Evolutionary conservation across 2,329 filamentous ascomycete species (phyloP).

Genomic region (Mycosphaerella sp.): DNA sequence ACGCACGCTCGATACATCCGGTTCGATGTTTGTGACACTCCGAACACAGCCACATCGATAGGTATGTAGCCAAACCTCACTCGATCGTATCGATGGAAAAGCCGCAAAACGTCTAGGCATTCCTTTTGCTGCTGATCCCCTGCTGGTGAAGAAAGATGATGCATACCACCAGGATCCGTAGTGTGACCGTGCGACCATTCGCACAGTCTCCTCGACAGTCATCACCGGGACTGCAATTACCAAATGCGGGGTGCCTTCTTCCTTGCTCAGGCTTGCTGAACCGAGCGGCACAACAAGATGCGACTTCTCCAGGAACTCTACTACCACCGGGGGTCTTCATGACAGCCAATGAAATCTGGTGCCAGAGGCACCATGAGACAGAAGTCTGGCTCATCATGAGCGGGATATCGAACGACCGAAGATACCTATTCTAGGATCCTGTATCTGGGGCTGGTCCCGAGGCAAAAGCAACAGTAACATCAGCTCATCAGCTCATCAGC

Average conservation of each 20-base stretch:
- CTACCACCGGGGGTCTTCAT: too few relatives aligned
- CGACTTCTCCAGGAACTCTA: too few relatives aligned
- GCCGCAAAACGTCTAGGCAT: not conserved
- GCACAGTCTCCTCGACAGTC: constrained; percentile 43
- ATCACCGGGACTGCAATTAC: constrained; percentile 69
- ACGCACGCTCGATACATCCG: too few relatives aligned
- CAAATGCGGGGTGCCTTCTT: constrained; percentile 77
- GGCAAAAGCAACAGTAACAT: constrained; percentile 57
- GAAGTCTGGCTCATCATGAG: too few relatives aligned
- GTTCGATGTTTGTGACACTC: too few relatives aligned
- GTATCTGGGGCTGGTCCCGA: constrained; percentile 75
- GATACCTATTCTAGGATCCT: too few relatives aligned
- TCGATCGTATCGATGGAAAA: not conserved
- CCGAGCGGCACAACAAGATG: too few relatives aligned
- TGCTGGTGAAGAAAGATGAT: not conserved
- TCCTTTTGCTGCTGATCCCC: not conserved
- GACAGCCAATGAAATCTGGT: too few relatives aligned
- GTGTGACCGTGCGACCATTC: not conserved
- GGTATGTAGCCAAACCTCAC: too few relatives aligned
- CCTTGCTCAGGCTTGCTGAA: constrained; percentile 54
- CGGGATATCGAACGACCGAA: too few relatives aligned
- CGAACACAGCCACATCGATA: too few relatives aligned
- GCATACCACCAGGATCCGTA: not conserved
- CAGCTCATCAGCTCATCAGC: constrained; percentile 35
- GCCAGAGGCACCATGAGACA: too few relatives aligned